Evolutionary conservation across 2,329 filamentous ascomycete genomes (phyloP).

Genomic region (Calonectria henricotiae): DNA sequence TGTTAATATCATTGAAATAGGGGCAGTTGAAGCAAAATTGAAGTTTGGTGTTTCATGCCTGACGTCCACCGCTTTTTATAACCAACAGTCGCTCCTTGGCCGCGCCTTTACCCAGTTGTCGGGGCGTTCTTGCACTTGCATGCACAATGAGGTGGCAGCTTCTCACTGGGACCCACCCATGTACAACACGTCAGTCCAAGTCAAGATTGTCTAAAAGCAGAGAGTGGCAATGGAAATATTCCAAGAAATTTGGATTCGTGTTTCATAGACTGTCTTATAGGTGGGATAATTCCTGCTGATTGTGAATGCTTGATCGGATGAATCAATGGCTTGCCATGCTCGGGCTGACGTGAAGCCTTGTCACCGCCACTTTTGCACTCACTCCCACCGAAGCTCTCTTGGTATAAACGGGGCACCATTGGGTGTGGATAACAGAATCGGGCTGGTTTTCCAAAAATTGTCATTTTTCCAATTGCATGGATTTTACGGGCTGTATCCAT

Average conservation of each 20-base stretch:
- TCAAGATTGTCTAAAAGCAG: slow-evolving; percentile 19
- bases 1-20: slow-evolving; percentile 7
- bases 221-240: slow-evolving; percentile 21
- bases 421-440: slow-evolving; percentile 7
- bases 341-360: background rate
- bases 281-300: background rate
- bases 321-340: slow-evolving; percentile 17
- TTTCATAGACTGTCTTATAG: slow-evolving; percentile 15
- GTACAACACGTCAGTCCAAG: slow-evolving; percentile 47
- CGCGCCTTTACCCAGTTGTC: slow-evolving; percentile 39
- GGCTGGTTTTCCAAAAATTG: background rate
- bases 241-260: slow-evolving; percentile 16
- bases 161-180: slow-evolving; percentile 51
- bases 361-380: slow-evolving; percentile 35
- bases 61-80: slow-evolving; percentile 47
- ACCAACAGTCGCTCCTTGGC: slow-evolving; percentile 39
- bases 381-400: slow-evolving; percentile 4
- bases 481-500: slow-evolving; percentile 5
- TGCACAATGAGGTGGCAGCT: slow-evolving; percentile 54
- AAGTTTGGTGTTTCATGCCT: slow-evolving; percentile 22
- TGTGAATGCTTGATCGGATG: background rate
- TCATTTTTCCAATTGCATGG: background rate
- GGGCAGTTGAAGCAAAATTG: slow-evolving; percentile 14
- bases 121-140: slow-evolving; percentile 45
- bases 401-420: slow-evolving; percentile 6